Base-by-base conservation (phyloP, 139 green algal genomes). In the Trebouxia sp. region DNA sequence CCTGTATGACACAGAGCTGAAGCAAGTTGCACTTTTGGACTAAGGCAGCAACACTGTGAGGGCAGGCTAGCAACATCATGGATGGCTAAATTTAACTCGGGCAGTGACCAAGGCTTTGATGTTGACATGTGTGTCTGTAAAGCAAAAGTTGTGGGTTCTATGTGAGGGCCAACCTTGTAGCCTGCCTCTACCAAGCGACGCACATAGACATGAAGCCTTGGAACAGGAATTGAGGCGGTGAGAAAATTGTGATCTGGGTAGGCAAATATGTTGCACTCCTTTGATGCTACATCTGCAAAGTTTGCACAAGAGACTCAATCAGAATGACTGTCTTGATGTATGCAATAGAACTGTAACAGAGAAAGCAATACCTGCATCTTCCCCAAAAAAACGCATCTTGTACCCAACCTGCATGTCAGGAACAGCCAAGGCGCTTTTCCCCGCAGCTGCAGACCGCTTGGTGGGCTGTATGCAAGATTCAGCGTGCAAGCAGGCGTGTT, bases 321-420 rank as follows among this genome's bases (percentile, higher is more conserved):
- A n/a, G n/a, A n/a, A n/a, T n/a, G n/a, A n/a, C n/a, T n/a, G n/a
- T n/a, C n/a, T n/a, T n/a, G n/a, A n/a, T n/a, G n/a, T n/a, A n/a
- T n/a, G n/a, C n/a, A n/a, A n/a, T n/a, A n/a, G n/a, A n/a, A n/a
- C n/a, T n/a, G n/a, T n/a, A n/a, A n/a, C n/a, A n/a, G n/a, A n/a
- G 50, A 86, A 43, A 32, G n/a, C n/a, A n/a, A 87, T 79, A 66
- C 95, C 91, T 5, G 95, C 95, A 82, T 98, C 95, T 11, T 90
- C 83, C 2, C 94, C 95, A 87, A 97, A 98, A 35, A 98, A 93
- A 0, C 90, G 82, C 28, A 92, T 85, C 84, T 92, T 92, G 91
- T 96, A 96, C 17, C 92, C 92, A 30, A 93, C 88, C 86, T 95
- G 86, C 67, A 87, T 77, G 41, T 10, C 24, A 77, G 26, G n/a